A percentile compares a stretch with the other conserved stretches of the same genome.
These are phyloP conservation scores for Aspergillus viridinutans DNA, from an alignment of 2,329 filamentous ascomycete species.

Conservation along the genomic window DNA sequence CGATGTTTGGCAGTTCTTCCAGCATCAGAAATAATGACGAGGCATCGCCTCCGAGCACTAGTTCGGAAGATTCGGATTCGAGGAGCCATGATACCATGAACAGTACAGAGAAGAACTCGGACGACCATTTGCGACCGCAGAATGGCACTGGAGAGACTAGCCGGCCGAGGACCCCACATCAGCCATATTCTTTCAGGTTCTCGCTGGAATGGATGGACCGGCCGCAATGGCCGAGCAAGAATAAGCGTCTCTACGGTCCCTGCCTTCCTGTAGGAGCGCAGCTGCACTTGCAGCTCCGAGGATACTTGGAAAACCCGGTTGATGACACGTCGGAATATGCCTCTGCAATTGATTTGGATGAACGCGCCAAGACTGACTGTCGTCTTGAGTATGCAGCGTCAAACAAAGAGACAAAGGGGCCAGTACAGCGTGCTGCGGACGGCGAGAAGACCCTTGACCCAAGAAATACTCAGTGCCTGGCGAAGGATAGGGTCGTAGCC, in stretches of 20 bases:
- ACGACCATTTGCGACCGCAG: conserved; percentile 22
- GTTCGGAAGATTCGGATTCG: conserved; percentile 34
- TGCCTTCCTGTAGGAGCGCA: conserved; percentile 56
- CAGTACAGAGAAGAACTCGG: conserved; percentile 22
- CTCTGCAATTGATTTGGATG: conserved; percentile 15
- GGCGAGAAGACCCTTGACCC: conserved; percentile 7
- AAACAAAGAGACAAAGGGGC: conserved; percentile 1
- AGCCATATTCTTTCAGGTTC: conserved; percentile 62
- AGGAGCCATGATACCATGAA: conserved; percentile 22
- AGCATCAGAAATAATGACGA: conserved; percentile 43
- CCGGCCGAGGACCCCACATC: conserved; percentile 44
- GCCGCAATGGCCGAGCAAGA: conserved; percentile 45
- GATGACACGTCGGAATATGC: conserved; percentile 21
- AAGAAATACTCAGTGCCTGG: conserved; percentile 10
- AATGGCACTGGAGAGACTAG: conserved; percentile 22
- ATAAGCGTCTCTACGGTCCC: conserved; percentile 53
- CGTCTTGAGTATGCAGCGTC: conserved; percentile 5
- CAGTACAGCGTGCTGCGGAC: background rate
- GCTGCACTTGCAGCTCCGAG: conserved; percentile 44
- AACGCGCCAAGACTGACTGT: conserved; percentile 8
- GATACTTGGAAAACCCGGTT: conserved; percentile 19
- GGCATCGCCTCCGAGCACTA: conserved; percentile 33
- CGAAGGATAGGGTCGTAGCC: conserved; percentile 29
- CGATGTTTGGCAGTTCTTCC: conserved; percentile 45
- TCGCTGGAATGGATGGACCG: conserved; percentile 62